Evolutionary conservation across 2,329 filamentous ascomycete genomes (phyloP).

Genomic region (Aspergillus chevalieri): DNA sequence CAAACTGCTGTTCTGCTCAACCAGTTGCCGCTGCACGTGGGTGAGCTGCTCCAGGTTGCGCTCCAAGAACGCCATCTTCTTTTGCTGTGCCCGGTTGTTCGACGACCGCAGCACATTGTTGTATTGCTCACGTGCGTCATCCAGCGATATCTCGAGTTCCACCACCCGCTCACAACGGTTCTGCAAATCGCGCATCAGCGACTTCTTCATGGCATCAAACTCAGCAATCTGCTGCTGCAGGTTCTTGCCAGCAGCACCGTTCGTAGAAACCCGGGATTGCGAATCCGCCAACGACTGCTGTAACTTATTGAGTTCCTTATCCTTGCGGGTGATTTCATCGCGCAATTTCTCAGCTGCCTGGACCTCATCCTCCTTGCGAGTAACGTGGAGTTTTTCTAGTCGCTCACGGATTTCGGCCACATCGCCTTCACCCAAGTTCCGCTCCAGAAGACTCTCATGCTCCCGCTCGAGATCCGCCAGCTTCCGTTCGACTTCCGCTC

Average conservation of each 20-base stretch:
- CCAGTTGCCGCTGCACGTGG: conserved; percentile 91
- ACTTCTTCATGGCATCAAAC: conserved; percentile 99
- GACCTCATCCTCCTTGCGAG: conserved; percentile 66
- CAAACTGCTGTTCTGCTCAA: conserved; percentile 92
- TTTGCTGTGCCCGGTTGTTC: conserved; percentile 97
- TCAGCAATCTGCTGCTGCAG: conserved; percentile 97
- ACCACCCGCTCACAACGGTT: conserved; percentile 97
- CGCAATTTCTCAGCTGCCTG: conserved; percentile 72
- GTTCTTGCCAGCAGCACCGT: conserved; percentile 63
- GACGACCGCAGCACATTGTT: conserved; percentile 95
- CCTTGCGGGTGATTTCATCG: conserved; percentile 67
- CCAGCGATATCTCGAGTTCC: conserved; percentile 93
- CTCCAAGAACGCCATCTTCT: conserved; percentile 99
- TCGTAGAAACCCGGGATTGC: conserved; percentile 47
- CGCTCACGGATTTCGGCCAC: conserved; percentile 76
- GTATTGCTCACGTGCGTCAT: conserved; percentile 97
- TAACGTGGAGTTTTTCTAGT: conserved; percentile 69
- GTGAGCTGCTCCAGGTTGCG: conserved; percentile 96
- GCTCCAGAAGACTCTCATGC: conserved; percentile 75
- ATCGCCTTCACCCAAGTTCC: conserved; percentile 71
- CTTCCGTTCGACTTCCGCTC: conserved; percentile 70
- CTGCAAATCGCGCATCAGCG: conserved; percentile 94
- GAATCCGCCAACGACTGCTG: conserved; percentile 75
- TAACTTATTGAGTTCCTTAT: conserved; percentile 74
- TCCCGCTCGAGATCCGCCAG: conserved; percentile 69